Evolutionary conservation across 2,329 filamentous ascomycete genomes (phyloP).

Genomic region (Clarireedia paspali): DNA sequence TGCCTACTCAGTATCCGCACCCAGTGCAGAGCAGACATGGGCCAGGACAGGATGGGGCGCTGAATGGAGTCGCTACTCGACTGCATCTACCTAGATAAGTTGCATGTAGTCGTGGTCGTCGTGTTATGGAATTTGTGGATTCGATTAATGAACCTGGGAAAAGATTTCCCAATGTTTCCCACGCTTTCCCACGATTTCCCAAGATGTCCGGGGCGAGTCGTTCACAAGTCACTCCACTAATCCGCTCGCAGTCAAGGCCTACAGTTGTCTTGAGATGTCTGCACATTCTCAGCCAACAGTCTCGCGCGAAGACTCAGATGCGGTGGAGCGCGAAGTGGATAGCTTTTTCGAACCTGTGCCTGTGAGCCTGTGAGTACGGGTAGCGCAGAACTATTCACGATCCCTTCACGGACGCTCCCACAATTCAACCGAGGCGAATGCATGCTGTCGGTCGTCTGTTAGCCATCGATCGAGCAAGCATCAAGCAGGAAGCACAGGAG

Average conservation of each 20-base stretch:
- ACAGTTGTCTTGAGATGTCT: background rate
- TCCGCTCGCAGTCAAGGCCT: background rate
- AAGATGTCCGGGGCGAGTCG: background rate
- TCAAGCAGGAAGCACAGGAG: too few relatives aligned
- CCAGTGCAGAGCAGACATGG: too few relatives aligned
- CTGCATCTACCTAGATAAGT: slow-evolving; percentile 1
- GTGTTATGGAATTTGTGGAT: slow-evolving; percentile 9
- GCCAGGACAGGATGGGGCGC: background rate
- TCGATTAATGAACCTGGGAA: background rate
- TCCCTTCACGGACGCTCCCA: background rate
- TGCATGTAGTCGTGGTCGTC: slow-evolving; percentile 6
- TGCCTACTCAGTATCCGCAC: too few relatives aligned
- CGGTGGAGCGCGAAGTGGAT: background rate
- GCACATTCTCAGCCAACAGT: background rate
- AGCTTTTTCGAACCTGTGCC: background rate
- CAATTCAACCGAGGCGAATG: background rate
- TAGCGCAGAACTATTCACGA: too few relatives aligned
- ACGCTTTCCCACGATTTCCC: too few relatives aligned
- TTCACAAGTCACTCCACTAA: background rate
- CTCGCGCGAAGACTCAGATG: background rate
- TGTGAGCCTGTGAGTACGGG: background rate
- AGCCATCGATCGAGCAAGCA: too few relatives aligned
- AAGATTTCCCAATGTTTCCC: background rate
- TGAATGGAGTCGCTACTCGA: background rate
- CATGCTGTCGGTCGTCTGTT: background rate